These are phyloP conservation scores for Candida tallmaniae DNA, from an alignment of 805 yeast species.

Conservation along the genomic window DNA sequence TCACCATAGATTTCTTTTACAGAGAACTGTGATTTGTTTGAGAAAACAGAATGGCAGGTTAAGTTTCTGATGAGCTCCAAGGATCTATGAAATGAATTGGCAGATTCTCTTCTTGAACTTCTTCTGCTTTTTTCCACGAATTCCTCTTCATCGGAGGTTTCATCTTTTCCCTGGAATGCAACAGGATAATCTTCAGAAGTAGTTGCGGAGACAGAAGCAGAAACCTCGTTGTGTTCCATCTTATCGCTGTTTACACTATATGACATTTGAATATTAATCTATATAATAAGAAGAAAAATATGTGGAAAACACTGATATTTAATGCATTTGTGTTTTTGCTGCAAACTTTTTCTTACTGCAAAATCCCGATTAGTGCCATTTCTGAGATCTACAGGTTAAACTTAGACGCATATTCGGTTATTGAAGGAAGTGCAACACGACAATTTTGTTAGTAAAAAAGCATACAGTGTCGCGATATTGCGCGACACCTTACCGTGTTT, in stretches of 20 bases:
- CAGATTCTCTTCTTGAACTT: conserved; percentile 14
- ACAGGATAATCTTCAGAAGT: conserved; percentile 7
- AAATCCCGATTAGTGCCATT: too few species aligned
- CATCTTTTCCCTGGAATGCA: conserved; percentile 10
- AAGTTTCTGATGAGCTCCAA: conserved; percentile 16
- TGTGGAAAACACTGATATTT: too few species aligned
- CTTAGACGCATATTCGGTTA: too few species aligned
- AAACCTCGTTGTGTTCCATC: not conserved
- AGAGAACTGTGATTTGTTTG: conserved; percentile 13
- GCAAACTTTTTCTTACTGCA: too few species aligned
- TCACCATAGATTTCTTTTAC: conserved; percentile 31
- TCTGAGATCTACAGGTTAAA: too few species aligned
- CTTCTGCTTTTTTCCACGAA: not conserved
- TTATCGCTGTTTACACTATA: conserved; percentile 2
- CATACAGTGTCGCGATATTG: too few species aligned
- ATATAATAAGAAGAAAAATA: too few species aligned
- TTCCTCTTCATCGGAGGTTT: not conserved
- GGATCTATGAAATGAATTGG: conserved; percentile 12
- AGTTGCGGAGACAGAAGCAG: conserved; percentile 4
- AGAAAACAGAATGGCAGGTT: conserved; percentile 10
- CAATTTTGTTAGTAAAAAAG: too few species aligned
- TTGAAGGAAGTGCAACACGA: too few species aligned
- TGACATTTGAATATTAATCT: too few species aligned
- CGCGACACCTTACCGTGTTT: too few species aligned
- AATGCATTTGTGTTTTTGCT: too few species aligned